Evolutionary conservation across 2,329 filamentous ascomycete genomes (phyloP), one percentile per base, ranked within the genome.

Genomic region (Beauveria bassiana): DNA sequence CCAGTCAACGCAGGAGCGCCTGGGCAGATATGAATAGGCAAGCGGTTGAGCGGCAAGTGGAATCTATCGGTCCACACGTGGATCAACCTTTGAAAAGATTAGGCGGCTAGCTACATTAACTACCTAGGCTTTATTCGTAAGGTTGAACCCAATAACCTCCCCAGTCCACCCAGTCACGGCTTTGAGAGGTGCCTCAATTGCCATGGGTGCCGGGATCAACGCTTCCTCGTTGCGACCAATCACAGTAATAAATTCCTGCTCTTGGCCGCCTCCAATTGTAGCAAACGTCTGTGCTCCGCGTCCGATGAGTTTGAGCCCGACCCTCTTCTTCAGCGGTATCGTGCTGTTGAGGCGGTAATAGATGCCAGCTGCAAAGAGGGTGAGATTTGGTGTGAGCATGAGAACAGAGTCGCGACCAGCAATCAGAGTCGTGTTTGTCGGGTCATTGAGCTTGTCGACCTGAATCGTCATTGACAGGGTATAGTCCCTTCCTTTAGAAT

Each of bases 401-500:
- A 81, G 75, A 3, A 69, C 69, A 5, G 77, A 82, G 66, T 78
- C 79, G 2, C 64, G 66, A 20, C 77, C 79, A 1, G 71, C 67
- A n/a, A 81, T 70, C 20, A 80, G 68, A 2, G 71, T 75, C 0
- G 74, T 75, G 38, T 76, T 75, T 2, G 67, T 70, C 2, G 65
- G 61, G 14, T 70, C 68, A 0, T 65, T 65, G 1, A 76, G 70
- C 1, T 71, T 67, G n/a, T 69, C 65, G 9, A 75, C 45, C 18
- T 66, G 70, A 6, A 81, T 65, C 0, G 73, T 70, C 16, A 85
- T 73, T 0, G 77, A 74, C 1, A 86, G 74, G 0, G 79, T 83
- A 68, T 86, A 86, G 66, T 84, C 75, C 62, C 81, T 74, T 2
- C 83, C 83, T 67, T 86, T 86, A 40, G 79, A 81, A 0, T 70